Conservation (phyloP, 2,329 filamentous ascomycete species). For the Fusarium burgessii region DNA sequence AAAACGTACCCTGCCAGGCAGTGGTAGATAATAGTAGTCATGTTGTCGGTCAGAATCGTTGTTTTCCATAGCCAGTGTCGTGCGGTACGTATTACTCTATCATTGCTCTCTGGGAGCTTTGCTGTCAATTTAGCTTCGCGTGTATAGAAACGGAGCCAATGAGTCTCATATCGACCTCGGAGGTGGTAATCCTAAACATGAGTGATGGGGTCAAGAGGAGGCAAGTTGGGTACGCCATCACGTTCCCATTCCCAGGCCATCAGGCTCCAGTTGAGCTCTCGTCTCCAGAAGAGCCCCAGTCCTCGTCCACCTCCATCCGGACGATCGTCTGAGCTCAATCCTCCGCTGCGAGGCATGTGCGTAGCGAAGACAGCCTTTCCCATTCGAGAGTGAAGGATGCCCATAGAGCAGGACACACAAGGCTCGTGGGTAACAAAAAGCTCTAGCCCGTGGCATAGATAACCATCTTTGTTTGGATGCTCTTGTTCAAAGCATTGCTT, state of each 20-base stretch:
- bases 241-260: constrained; percentile 82
- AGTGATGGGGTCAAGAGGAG: constrained; percentile 60
- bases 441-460: constrained; percentile 93
- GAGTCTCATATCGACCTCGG: constrained; percentile 54
- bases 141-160: constrained; percentile 34
- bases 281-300: constrained; percentile 77
- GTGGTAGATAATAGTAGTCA: constrained; percentile 20
- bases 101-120: constrained; percentile 27
- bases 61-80: constrained; percentile 18
- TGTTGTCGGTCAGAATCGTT: constrained; percentile 16
- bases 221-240: constrained; percentile 54
- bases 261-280: constrained; percentile 88
- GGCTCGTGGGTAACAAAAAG: constrained; percentile 96
- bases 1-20: constrained; percentile 30
- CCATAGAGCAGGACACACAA: constrained; percentile 97
- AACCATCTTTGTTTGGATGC: constrained; percentile 79
- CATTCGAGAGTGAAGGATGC: constrained; percentile 92
- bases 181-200: constrained; percentile 63
- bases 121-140: constrained; percentile 22
- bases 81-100: constrained; percentile 32
- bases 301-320: constrained; percentile 68
- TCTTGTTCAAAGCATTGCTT: constrained; percentile 70
- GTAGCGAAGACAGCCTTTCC: constrained; percentile 83
- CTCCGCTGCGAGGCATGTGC: constrained; percentile 84
- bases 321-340: constrained; percentile 81